Percentiles rank a stretch among this genome's conserved stretches.
Conservation (phyloP, 1,139 yeast genomes). For the Candida sp. region DNA sequence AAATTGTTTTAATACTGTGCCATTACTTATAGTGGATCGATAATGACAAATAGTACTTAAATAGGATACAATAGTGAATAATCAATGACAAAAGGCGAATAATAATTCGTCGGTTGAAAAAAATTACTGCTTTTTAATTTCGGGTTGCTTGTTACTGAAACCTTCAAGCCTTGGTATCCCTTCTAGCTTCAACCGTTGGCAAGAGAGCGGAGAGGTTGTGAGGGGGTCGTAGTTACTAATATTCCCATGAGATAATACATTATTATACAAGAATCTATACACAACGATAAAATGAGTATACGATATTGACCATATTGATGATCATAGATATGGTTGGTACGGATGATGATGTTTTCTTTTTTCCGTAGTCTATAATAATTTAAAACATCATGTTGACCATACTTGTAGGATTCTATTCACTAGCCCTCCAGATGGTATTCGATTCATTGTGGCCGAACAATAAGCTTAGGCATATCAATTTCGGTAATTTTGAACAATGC, state of each 20-base stretch:
- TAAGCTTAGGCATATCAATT: background rate
- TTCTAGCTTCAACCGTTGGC: background rate
- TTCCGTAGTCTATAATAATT: too few relatives aligned
- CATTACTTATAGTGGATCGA: background rate
- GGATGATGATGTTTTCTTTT: too few relatives aligned
- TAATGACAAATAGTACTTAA: constrained; percentile 1
- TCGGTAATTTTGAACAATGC: background rate
- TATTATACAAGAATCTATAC: background rate
- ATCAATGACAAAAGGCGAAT: background rate
- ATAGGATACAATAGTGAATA: background rate
- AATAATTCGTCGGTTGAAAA: background rate
- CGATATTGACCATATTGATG: too few relatives aligned
- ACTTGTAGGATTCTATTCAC: background rate
- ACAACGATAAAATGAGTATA: too few relatives aligned
- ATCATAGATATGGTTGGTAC: too few relatives aligned
- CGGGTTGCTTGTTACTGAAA: too few relatives aligned
- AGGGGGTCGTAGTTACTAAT: background rate
- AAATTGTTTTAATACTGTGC: background rate
- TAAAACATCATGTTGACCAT: background rate
- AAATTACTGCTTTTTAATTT: background rate
- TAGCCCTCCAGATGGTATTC: background rate
- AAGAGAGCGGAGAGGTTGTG: background rate
- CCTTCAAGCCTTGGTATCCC: background rate
- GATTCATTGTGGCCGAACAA: background rate
- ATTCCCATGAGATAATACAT: background rate